Base-by-base conservation (phyloP, 2,329 filamentous ascomycete genomes). In the Monilinia polystroma region DNA sequence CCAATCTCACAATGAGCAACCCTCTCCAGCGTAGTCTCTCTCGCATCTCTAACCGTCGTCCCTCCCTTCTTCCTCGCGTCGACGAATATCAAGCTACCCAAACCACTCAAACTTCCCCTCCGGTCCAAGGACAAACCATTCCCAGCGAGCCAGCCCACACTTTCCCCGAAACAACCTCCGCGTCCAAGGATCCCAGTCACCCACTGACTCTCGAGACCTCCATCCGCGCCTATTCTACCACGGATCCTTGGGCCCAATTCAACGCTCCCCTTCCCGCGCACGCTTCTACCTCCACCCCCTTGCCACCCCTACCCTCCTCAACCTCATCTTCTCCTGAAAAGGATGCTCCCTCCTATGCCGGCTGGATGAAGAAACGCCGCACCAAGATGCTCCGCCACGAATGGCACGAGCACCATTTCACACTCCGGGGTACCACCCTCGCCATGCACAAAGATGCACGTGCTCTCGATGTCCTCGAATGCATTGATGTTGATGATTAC, bases 341-440 rank as follows among this genome's bases (percentile, higher is more conserved):
- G 62, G 80, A 83, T 64, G 86, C 87, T 66, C 79, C 90, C 70
- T 85, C 86, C 45, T 91, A 93, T 78, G 86, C 91, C 60, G 95
- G 95, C 1, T 93, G 89, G 78, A 96, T 99, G 87, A 93, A 92
- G 83, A 97, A 96, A 83, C 91, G 94, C 76, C 92, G 92, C 81
- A 96, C 90, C 45, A 88, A 88, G 75, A 88, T 97, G 82, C 85
- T 97, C 68, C 91, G 92, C 54, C 91, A 96, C 78, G 93, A 97
- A 80, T 97, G 93, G 93, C 87, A 93, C 75, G 91, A 96, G 77
- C 90, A 92, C 72, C 95, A 94, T 81, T 96, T 95, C 77, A 92
- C 91, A 35, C 88, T 97, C 70, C 88, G 88, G 73, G 90, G 90
- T 67, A 91, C 88, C 35, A 85, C 86, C 38, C 83, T 92, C 49